These are phyloP conservation scores for Mycena polygramma DNA, from an alignment of 768 basidiomycete genomes.

Conservation along the genomic window DNA sequence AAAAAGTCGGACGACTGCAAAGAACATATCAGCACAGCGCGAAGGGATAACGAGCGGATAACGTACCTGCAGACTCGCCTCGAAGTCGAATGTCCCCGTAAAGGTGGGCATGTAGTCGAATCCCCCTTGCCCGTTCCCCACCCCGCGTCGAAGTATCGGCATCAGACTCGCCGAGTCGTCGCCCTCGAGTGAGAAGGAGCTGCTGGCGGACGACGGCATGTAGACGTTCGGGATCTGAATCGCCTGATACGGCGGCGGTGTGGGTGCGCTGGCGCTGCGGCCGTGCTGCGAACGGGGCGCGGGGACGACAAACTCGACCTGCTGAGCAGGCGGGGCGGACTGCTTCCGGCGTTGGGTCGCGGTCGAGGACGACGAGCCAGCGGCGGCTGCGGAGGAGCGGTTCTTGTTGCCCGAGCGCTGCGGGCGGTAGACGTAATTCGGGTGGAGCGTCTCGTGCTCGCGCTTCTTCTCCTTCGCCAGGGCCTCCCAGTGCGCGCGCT, in stretches of 20 bases:
- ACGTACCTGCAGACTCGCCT: slow-evolving; percentile 62
- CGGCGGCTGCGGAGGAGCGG: slow-evolving; percentile 38
- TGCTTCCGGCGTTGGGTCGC: slow-evolving; percentile 8
- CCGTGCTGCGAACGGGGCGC: slow-evolving; percentile 42
- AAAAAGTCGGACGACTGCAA: slow-evolving; percentile 64
- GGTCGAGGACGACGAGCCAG: background rate
- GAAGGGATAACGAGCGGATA: background rate
- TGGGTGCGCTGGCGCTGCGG: slow-evolving; percentile 69
- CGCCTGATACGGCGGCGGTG: slow-evolving; percentile 75
- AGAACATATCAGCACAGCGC: slow-evolving; percentile 18
- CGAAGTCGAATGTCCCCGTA: slow-evolving; percentile 59
- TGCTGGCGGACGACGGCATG: slow-evolving; percentile 38
- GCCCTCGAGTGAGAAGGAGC: slow-evolving; percentile 74
- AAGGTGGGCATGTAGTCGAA: slow-evolving; percentile 69
- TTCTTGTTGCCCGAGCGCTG: slow-evolving; percentile 64
- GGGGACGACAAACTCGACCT: slow-evolving; percentile 33
- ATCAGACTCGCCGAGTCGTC: slow-evolving; percentile 43
- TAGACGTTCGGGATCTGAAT: slow-evolving; percentile 79
- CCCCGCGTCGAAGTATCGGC: slow-evolving; percentile 27
- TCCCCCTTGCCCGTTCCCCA: slow-evolving; percentile 7
- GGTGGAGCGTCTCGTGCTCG: slow-evolving; percentile 82
- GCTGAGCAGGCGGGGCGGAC: slow-evolving; percentile 13
- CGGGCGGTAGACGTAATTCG: slow-evolving; percentile 84
- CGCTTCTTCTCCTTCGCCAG: slow-evolving; percentile 84
- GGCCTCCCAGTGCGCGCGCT: slow-evolving; percentile 81